phyloP scores from a whole-genome alignment of 1,139 yeast species.

The Debaryomyces sp. region DNA sequence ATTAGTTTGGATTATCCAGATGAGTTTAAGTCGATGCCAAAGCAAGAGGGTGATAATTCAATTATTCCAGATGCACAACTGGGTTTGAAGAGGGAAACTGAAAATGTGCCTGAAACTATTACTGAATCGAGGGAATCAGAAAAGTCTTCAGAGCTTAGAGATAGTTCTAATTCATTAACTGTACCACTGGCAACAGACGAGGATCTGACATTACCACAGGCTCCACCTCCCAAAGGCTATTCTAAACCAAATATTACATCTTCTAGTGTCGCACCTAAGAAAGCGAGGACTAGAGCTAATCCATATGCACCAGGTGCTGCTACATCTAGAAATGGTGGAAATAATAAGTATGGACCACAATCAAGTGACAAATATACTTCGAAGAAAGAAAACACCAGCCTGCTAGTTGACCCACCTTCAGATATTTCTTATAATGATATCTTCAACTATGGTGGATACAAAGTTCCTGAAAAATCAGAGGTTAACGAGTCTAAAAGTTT shows the following conservation, averaged over 20 bases:
- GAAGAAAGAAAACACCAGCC: background rate
- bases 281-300: conserved; percentile 23
- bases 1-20: conserved; percentile 34
- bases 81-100: background rate
- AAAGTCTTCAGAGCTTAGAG: background rate
- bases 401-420: background rate
- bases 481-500: background rate
- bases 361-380: conserved; percentile 6
- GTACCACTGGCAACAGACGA: background rate
- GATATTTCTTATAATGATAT: conserved; percentile 30
- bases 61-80: background rate
- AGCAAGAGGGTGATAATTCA: conserved; percentile 7
- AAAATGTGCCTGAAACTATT: background rate
- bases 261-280: conserved; percentile 13
- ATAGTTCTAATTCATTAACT: background rate
- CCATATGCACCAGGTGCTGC: conserved; percentile 44
- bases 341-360: conserved; percentile 34
- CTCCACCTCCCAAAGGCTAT: conserved; percentile 10
- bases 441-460: conserved; percentile 33
- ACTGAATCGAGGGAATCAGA: background rate
- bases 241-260: conserved; percentile 11
- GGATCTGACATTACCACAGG: conserved; percentile 5
- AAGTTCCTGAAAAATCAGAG: conserved; percentile 10
- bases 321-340: conserved; percentile 18
- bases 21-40: conserved; percentile 28